These are phyloP conservation scores for Aphanomyces astaci DNA, from an alignment of 352 stramenopile species.

Conservation along the genomic window DNA sequence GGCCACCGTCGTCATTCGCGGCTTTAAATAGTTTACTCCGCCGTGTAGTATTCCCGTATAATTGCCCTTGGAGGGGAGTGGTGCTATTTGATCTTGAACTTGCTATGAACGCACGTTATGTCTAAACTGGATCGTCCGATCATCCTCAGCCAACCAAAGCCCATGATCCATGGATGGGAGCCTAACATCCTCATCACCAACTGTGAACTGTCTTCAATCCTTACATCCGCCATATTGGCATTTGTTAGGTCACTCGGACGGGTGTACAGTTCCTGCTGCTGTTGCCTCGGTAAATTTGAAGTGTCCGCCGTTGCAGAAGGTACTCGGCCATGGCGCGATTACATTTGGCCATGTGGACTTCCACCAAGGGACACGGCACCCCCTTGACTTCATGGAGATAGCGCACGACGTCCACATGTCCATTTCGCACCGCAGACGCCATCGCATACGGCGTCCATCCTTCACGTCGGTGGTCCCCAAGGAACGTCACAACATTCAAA, in stretches of 20 bases:
- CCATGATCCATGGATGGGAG: too few species aligned
- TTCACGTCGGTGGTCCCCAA: conserved; percentile 9
- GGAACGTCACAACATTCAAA: conserved; percentile 14
- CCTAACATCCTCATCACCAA: too few species aligned
- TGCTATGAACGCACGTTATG: too few species aligned
- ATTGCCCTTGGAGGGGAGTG: background rate
- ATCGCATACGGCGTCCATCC: conserved; percentile 26
- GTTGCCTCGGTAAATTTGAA: background rate
- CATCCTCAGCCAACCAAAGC: too few species aligned
- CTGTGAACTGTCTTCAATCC: too few species aligned
- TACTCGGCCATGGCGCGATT: background rate
- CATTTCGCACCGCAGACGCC: conserved; percentile 36
- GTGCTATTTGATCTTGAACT: too few species aligned
- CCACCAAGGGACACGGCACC: background rate
- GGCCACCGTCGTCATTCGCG: conserved; percentile 42
- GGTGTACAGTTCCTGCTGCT: too few species aligned
- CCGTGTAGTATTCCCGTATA: background rate
- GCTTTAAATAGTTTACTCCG: conserved; percentile 29
- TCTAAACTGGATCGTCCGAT: too few species aligned
- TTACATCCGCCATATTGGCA: too few species aligned
- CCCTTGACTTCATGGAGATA: conserved; percentile 26
- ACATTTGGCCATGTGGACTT: background rate
- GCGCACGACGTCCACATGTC: conserved; percentile 35
- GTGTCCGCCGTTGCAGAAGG: background rate
- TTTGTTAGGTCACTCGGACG: too few species aligned